Percentiles rank a stretch among this genome's conserved stretches.
These are phyloP conservation scores for Talinum fruticosum DNA, from an alignment of 148 eudicot genomes.

Conservation along the genomic window DNA sequence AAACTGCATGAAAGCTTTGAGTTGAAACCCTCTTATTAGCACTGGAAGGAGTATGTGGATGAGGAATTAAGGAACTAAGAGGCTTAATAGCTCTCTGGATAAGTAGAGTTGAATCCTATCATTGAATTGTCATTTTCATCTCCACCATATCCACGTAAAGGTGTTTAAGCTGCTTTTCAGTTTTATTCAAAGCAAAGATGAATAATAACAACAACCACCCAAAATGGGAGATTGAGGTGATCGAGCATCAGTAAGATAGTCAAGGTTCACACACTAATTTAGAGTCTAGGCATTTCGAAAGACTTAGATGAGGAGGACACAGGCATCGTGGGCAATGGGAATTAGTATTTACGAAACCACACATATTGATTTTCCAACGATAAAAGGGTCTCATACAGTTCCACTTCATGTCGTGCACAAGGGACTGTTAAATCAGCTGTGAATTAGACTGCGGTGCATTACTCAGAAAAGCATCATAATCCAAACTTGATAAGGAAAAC, in stretches of 20 bases:
- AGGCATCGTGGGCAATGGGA: neutral
- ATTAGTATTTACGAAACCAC: neutral
- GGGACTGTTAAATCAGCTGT: too few species aligned
- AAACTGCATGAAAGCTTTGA: neutral
- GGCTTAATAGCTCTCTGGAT: neutral
- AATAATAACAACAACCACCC: too few species aligned
- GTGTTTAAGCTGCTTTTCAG: too few species aligned
- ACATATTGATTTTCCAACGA: too few species aligned
- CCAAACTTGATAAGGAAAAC: neutral
- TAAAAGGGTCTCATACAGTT: too few species aligned
- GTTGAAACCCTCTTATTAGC: neutral
- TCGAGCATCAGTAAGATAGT: neutral
- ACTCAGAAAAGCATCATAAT: neutral
- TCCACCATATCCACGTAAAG: neutral
- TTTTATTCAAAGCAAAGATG: too few species aligned
- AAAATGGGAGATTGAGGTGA: too few species aligned
- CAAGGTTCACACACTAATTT: neutral
- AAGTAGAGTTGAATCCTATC: neutral
- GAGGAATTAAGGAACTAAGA: neutral
- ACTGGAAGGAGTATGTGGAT: neutral
- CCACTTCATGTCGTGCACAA: too few species aligned
- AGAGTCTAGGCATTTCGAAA: neutral
- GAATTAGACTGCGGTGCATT: neutral
- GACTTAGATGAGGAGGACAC: neutral
- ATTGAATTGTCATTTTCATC: neutral